phyloP scores from a whole-genome alignment of 2,329 filamentous ascomycete species.

The Ophiostoma piceae region DNA sequence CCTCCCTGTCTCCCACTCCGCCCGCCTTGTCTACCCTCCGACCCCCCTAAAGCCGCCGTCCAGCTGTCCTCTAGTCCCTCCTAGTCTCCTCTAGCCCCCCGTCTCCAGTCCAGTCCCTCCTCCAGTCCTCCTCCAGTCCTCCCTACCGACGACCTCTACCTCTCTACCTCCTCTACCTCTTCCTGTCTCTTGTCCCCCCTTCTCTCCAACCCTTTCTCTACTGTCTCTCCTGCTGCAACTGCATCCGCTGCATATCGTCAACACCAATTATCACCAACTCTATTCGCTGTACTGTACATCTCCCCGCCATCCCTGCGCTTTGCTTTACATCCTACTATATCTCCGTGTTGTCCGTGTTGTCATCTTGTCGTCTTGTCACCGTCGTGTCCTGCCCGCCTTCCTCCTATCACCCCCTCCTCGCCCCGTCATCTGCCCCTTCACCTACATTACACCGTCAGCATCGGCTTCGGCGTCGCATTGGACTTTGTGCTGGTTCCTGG shows the following conservation, averaged over 20 bases:
- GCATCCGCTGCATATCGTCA: slow-evolving; percentile 21
- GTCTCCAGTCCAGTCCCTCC: background rate
- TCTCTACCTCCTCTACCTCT: slow-evolving; percentile 6
- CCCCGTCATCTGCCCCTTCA: background rate
- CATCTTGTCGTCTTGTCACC: too few relatives aligned
- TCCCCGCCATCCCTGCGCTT: slow-evolving; percentile 5
- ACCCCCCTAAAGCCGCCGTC: slow-evolving; percentile 8
- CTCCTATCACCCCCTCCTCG: background rate
- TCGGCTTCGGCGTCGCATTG: background rate
- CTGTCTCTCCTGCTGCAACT: slow-evolving; percentile 9
- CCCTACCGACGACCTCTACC: background rate
- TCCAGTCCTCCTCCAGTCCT: background rate
- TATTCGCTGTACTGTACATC: slow-evolving; percentile 12
- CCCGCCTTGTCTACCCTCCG: slow-evolving; percentile 8
- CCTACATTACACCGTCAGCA: background rate
- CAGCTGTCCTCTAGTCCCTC: slow-evolving; percentile 15
- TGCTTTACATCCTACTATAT: background rate
- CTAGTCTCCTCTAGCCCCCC: background rate
- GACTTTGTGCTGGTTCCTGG: background rate
- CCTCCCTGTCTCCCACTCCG: slow-evolving; percentile 7
- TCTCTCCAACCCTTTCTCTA: slow-evolving; percentile 17
- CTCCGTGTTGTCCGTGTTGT: background rate
- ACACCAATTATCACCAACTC: slow-evolving; percentile 19
- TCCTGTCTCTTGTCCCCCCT: slow-evolving; percentile 7
- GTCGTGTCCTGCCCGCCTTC: background rate